These are phyloP conservation scores for Calonectria ilicicola DNA, from an alignment of 2,329 filamentous ascomycete species.

Conservation along the genomic window DNA sequence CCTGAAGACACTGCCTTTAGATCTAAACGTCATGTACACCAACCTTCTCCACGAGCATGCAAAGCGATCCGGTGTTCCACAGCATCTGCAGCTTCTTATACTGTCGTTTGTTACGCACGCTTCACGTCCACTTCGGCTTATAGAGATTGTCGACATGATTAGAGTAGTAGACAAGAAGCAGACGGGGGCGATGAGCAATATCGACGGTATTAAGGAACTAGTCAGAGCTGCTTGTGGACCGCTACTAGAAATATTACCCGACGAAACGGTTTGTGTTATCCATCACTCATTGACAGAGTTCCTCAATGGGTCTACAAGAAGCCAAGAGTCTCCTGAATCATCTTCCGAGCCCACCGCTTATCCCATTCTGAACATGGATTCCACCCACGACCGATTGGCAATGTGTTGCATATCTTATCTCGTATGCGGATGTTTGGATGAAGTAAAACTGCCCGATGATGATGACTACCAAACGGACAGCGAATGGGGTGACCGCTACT, in stretches of 20 bases:
- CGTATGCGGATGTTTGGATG: conserved; percentile 2
- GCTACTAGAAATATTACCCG: conserved; percentile 25
- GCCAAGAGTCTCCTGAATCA: neutral
- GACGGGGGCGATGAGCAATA: neutral
- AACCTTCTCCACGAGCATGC: conserved; percentile 23
- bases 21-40: conserved; percentile 27
- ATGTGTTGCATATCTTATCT: conserved; percentile 27
- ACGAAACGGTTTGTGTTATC: conserved; percentile 31
- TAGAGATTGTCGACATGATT: conserved; percentile 32
- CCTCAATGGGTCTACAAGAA: conserved; percentile 15
- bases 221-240: conserved; percentile 26
- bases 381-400: conserved; percentile 25
- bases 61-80: conserved; percentile 6
- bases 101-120: conserved; percentile 29
- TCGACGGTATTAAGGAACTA: conserved; percentile 10
- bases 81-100: conserved; percentile 7
- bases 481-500: neutral
- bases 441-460: neutral
- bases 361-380: conserved; percentile 11
- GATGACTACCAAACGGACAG: neutral
- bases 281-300: conserved; percentile 36
- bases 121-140: conserved; percentile 23
- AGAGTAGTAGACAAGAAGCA: neutral
- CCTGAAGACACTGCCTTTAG: neutral
- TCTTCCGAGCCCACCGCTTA: neutral